These are phyloP conservation scores for Daldinia childiae DNA, from an alignment of 495 filamentous ascomycete genomes.

Conservation along the genomic window DNA sequence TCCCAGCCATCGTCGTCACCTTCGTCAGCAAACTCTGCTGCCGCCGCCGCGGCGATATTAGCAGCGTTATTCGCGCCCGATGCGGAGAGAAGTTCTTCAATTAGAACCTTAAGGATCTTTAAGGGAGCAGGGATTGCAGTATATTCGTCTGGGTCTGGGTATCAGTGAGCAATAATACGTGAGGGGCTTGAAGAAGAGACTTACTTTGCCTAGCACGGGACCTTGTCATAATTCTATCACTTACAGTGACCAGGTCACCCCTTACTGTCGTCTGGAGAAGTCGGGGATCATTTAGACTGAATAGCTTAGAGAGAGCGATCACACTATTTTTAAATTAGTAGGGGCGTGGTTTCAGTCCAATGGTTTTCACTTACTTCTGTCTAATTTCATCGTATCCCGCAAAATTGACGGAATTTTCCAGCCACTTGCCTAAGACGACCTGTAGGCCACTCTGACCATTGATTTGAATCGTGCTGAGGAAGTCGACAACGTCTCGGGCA, in stretches of 20 bases:
- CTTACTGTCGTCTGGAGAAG: conserved; percentile 82
- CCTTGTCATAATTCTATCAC: conserved; percentile 89
- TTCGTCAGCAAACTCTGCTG: conserved; percentile 64
- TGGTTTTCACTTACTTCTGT: conserved; percentile 73
- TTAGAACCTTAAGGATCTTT: conserved; percentile 95
- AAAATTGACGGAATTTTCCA: conserved; percentile 95
- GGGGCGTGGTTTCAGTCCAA: not conserved
- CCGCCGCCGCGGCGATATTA: conserved; percentile 62
- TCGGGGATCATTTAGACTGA: conserved; percentile 84
- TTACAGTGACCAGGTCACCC: conserved; percentile 86
- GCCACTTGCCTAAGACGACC: conserved; percentile 92
- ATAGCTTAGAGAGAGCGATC: conserved; percentile 89
- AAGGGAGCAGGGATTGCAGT: conserved; percentile 87
- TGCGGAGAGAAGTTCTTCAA: conserved; percentile 83
- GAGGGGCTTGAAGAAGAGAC: conserved; percentile 22
- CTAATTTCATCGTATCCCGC: conserved; percentile 96
- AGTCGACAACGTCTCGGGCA: conserved; percentile 89
- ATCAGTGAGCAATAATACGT: conserved; percentile 17
- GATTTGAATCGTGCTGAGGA: conserved; percentile 84
- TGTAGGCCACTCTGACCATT: conserved; percentile 78
- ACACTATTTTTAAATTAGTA: conserved; percentile 66
- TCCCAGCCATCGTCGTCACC: conserved; percentile 87
- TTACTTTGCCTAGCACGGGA: conserved; percentile 80
- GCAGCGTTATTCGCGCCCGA: conserved; percentile 59
- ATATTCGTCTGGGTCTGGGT: conserved; percentile 81